Evolutionary conservation across 1,284 basidiomycete genomes (phyloP).

Genomic region (Cutaneotrichosporon cavernicola): DNA sequence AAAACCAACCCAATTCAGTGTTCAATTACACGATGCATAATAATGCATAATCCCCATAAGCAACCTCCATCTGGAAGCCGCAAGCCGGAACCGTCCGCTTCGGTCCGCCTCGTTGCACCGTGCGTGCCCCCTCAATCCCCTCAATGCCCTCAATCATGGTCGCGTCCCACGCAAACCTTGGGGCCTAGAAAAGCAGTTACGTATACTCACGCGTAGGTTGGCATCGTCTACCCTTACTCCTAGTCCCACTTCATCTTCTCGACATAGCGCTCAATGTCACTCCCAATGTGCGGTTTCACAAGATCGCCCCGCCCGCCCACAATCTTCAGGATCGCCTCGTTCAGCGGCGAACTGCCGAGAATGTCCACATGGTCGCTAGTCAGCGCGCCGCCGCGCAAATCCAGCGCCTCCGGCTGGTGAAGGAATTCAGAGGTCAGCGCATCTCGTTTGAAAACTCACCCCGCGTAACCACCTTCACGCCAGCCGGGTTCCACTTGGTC

Average conservation of each 20-base stretch:
- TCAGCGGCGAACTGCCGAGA: slow-evolving; percentile 79
- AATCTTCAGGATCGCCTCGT: slow-evolving; percentile 85
- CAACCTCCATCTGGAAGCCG: neutral
- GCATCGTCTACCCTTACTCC: neutral
- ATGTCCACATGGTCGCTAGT: slow-evolving; percentile 92
- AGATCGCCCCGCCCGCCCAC: slow-evolving; percentile 50
- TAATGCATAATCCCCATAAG: slow-evolving; percentile 1
- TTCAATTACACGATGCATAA: neutral
- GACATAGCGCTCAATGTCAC: slow-evolving; percentile 75
- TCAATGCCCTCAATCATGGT: too few relatives aligned
- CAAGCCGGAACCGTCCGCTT: neutral
- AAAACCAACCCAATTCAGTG: too few relatives aligned
- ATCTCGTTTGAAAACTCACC: slow-evolving; percentile 56
- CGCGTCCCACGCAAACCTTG: too few relatives aligned
- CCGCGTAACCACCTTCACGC: slow-evolving; percentile 78
- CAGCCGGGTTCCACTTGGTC: slow-evolving; percentile 85
- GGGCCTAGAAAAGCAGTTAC: too few relatives aligned
- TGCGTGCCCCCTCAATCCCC: too few relatives aligned
- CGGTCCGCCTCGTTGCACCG: too few relatives aligned
- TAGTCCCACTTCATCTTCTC: slow-evolving; percentile 68
- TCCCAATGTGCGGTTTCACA: slow-evolving; percentile 68
- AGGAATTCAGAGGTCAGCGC: slow-evolving; percentile 61
- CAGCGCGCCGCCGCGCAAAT: slow-evolving; percentile 82
- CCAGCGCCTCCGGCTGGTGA: slow-evolving; percentile 73
- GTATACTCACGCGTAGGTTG: too few relatives aligned